Evolutionary conservation across 1,284 basidiomycete genomes (phyloP).

Genomic region (Hypsizygus ulmarius): DNA sequence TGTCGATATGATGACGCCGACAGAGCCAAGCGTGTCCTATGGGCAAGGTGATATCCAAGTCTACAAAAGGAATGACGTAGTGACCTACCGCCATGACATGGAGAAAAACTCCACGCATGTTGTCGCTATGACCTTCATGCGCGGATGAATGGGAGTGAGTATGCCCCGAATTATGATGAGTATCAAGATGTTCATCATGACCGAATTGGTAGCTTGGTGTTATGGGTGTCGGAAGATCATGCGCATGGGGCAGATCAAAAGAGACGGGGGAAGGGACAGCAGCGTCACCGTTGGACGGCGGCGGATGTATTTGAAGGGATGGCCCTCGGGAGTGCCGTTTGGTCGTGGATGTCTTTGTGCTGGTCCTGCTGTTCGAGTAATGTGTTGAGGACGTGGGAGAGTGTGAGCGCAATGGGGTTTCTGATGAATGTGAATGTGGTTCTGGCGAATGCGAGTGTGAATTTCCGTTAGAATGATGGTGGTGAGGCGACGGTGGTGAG

Average conservation of each 20-base stretch:
- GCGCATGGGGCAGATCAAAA: conserved; percentile 10
- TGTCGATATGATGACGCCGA: conserved; percentile 98
- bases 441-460: conserved; percentile 6
- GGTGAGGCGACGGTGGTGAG: too few relatives aligned
- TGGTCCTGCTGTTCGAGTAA: conserved; percentile 19
- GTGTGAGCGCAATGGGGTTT: conserved; percentile 36
- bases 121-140: conserved; percentile 89
- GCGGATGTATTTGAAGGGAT: conserved; percentile 29
- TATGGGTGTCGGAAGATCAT: conserved; percentile 39
- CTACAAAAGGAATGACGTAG: background rate
- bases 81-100: conserved; percentile 81
- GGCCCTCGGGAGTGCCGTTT: conserved; percentile 30
- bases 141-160: conserved; percentile 42
- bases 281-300: conserved; percentile 17
- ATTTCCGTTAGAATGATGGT: too few relatives aligned
- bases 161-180: conserved; percentile 50
- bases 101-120: conserved; percentile 99
- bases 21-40: conserved; percentile 86
- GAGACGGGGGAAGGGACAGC: conserved; percentile 22
- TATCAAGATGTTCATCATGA: conserved; percentile 56
- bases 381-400: conserved; percentile 17
- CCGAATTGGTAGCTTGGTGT: conserved; percentile 63
- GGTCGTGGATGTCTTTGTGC: conserved; percentile 15
- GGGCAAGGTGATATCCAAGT: conserved; percentile 5
- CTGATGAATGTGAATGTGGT: conserved; percentile 23